These are phyloP conservation scores for Colletotrichum graminicola DNA, from an alignment of 2,329 filamentous ascomycete species.

Conservation along the genomic window DNA sequence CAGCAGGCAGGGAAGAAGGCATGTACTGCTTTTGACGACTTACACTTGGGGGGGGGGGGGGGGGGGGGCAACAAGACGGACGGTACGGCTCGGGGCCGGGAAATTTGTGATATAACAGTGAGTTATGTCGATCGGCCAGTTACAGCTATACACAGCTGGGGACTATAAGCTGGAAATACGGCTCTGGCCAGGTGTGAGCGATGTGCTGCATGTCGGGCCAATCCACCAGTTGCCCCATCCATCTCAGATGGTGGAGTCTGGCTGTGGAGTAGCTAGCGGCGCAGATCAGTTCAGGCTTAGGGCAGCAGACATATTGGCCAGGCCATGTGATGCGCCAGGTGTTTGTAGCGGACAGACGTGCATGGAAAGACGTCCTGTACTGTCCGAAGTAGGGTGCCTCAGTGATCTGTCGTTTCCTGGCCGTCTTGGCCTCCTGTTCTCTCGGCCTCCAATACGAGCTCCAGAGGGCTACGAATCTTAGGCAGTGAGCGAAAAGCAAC, in stretches of 20 bases:
- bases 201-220: constrained; percentile 26
- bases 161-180: constrained; percentile 25
- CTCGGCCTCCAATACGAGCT: constrained; percentile 23
- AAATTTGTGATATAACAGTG: constrained; percentile 35
- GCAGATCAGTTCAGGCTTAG: not conserved
- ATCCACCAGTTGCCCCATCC: constrained; percentile 7
- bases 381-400: constrained; percentile 9
- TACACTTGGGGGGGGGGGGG: constrained; percentile 27
- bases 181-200: constrained; percentile 24
- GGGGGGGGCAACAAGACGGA: not conserved
- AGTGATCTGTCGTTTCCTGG: constrained; percentile 10
- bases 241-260: constrained; percentile 9
- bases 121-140: not conserved
- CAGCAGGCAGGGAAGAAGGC: not conserved
- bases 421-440: constrained; percentile 25
- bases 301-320: constrained; percentile 5
- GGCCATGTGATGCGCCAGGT: constrained; percentile 11
- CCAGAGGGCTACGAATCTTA: not conserved
- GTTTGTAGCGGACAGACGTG: constrained; percentile 8
- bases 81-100: constrained; percentile 12
- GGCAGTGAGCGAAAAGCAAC: constrained; percentile 30
- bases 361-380: not conserved
- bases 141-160: constrained; percentile 1
- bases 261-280: constrained; percentile 6
- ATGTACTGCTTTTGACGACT: constrained; percentile 28